Percentiles rank a stretch among this genome's conserved stretches.
phyloP scores from a whole-genome alignment of 2,329 filamentous ascomycete genomes.

The Aspergillus neotritici region DNA sequence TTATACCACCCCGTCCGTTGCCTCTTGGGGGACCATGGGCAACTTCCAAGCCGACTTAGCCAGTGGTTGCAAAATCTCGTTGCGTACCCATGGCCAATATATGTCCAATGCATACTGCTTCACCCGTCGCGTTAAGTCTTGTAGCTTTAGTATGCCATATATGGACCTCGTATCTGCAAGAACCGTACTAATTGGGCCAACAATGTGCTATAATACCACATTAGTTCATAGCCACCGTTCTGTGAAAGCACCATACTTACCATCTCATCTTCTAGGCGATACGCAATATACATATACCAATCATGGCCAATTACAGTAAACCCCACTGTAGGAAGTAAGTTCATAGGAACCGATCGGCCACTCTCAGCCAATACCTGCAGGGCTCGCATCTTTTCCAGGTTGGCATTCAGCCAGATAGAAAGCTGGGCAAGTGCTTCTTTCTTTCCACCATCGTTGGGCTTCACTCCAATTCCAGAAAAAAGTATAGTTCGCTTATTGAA shows the following conservation, averaged over 20 bases:
- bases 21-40: no score
- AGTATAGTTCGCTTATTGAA: not conserved
- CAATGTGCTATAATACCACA: not conserved
- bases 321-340: not conserved
- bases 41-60: not conserved
- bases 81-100: not conserved
- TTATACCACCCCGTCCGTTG: no score
- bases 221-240: not conserved
- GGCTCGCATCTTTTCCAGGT: not conserved
- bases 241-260: not conserved
- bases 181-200: not conserved
- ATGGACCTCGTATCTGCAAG: not conserved
- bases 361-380: not conserved
- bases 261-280: not conserved
- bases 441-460: not conserved
- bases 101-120: not conserved
- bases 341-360: not conserved
- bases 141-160: not conserved
- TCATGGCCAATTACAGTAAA: not conserved
- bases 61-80: not conserved
- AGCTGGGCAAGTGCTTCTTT: not conserved
- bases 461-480: not conserved
- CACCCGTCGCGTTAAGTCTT: not conserved
- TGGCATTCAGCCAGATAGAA: not conserved
- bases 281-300: not conserved